Base-by-base conservation (phyloP, 2,329 filamentous ascomycete species). In the Curvularia hawaiiensis region DNA sequence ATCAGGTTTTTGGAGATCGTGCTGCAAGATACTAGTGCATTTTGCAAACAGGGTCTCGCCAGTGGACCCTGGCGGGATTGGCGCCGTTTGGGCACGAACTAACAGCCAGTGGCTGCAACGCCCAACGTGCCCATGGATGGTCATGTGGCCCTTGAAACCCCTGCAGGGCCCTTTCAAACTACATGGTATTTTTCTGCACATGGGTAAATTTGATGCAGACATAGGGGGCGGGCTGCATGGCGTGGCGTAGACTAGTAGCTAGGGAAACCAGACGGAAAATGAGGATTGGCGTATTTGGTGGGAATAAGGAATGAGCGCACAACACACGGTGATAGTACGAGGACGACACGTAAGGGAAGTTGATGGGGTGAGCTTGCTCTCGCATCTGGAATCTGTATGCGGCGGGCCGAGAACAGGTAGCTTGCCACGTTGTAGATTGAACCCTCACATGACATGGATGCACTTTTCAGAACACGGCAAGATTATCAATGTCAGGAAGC, bases 11-110 rank as follows among this genome's bases (percentile, higher is more conserved):
- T 30, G 28, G 47, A 35, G 49, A 33, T 54, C 31, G 43, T 45
- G 16, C 40, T 58, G 56, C 52, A 50, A 47, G 52, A 58, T 51
- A 24, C 14, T 58, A 55, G 56, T 55, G 51, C 35, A 55, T 58
- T 50, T 54, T 47, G 11, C 24, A 48, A 47, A 40, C 38, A 53
- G 52, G 47, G 51, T 46, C 40, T 46, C n/a, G 20, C 28, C 33
- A 30, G 56, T 40, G 43, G 46, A 35, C 33, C 39, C n/a, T 47
- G 51, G 40, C 16, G 33, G 10, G 22, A 43, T 55, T 50, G 56
- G 35, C 35, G 38, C 31, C 51, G 40, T 28, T 38, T 47, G 26
- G 40, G 41, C 46, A 47, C 38, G 8, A n/a, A 38, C 28, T 31
- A 38, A 28, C 30, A 12, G 8, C 46, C 22, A 24, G 22, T 39